Base-by-base conservation (phyloP, 805 yeast genomes). In the Candida namnaoensis region DNA sequence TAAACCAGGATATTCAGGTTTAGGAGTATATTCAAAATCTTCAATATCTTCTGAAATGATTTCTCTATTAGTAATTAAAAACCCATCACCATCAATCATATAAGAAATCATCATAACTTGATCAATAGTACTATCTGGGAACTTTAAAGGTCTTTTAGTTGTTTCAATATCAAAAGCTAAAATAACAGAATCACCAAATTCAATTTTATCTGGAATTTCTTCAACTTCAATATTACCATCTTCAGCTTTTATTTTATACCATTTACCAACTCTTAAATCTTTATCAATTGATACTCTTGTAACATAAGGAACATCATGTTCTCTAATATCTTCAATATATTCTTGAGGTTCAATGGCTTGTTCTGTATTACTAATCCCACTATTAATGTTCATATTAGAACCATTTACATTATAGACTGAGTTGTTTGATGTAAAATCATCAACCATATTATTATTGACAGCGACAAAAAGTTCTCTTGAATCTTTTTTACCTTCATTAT, bases 41-140 rank as follows among this genome's bases (percentile, higher is more conserved):
- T 85, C 95, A 43, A 93, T 93, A 60, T 95, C 98, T 58, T 88
- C 86, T 7, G 95, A 80, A 34, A 93, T 90, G 52, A 93, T 88
- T 51, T 90, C 96, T 52, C 99, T 69, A 58, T 93, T 93, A 9
- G 98, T 93, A 45, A 93, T 95, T 34, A 93, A 66, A 57, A 68
- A 93, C 34, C 99, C 99, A 52, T 87, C 95, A 10, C 98, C 99
- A 58, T 93, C 99, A 46, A 93, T 90, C 99, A 95, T 95, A 59
- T 93, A 93, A 3, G 99, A 95, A 39, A 93, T 93, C 99, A 95
- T 95, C 97, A 93, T 93, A 35, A 93, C 76, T 61, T 87, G 95
- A 64, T 93, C 99, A 6, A 84, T 72, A 10, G 82, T 70, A 6
- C 96, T 75, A 53, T 88, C 99, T 0, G 99, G 99, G 51, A 93